Evolutionary conservation across 768 basidiomycete genomes (phyloP), one percentile per base, ranked within the genome.

Genomic region (Tulasnella calospora): DNA sequence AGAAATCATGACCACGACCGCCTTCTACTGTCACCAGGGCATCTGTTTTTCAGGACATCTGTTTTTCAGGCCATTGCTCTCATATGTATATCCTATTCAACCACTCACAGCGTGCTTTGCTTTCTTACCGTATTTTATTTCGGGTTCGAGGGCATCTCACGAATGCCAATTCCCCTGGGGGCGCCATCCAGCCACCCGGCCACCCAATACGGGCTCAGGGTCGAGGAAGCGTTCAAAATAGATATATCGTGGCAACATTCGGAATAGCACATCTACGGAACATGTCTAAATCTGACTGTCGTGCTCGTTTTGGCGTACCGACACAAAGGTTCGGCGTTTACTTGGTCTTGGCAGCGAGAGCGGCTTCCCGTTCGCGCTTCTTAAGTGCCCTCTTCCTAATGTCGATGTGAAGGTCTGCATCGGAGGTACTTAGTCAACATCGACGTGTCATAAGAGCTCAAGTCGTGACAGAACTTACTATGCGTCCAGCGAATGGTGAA

Each of bases 401-500:
- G 83, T 90, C 90, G 81, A 88, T 90, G 85, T 96, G 93, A 79
- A 93, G 86, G 46, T 75, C 83, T 82, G 35, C 55, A 33, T 67
- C 3, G 17, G 61, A 67, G 27, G 33, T 33, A 67, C 13, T 55
- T 80, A 79, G 55, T 81, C 72, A 57, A 81, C 27, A 78, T 81
- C 61, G 75, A 15, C 38, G 19, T 21, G 15, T 57, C 12, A 8
- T 5, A 17, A 40, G 35, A n/a, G 10, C 61, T 10, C 72, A 81
- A 82, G 74, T 79, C 74, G 81, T 72, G 80, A 79, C 36, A 61
- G 30, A 75, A 73, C 76, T 19, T 69, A 81, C 83, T 83, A 82
- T 93, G 92, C 3, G 90, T 90, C 82, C 91, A 89, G 75, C 86
- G 83, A 76, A 93, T 89, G 81, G 89, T 88, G 78, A 88, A 74